Conservation (phyloP, 257 asterid genomes). For the Echium plantagineum region DNA sequence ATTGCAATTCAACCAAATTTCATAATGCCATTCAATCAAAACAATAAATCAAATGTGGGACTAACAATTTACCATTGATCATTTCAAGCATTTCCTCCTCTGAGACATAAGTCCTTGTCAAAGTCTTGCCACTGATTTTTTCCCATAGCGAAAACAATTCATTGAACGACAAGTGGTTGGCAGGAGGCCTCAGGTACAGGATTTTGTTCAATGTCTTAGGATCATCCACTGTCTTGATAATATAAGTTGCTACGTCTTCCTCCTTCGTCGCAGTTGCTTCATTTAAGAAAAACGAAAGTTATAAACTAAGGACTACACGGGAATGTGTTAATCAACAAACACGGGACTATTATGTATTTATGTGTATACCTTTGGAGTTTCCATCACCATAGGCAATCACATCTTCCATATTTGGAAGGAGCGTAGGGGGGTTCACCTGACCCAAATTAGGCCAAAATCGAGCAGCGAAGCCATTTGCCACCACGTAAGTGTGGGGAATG, state of each 20-base stretch:
- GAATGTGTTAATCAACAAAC: too few relatives aligned
- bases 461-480: conserved; percentile 8
- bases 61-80: conserved; percentile 10
- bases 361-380: conserved; percentile 10
- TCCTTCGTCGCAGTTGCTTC: background rate
- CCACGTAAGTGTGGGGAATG: conserved; percentile 11
- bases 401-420: conserved; percentile 15
- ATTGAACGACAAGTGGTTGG: conserved; percentile 14
- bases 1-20: background rate
- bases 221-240: conserved; percentile 12
- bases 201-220: conserved; percentile 23
- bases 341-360: too few relatives aligned
- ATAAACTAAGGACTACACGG: too few relatives aligned
- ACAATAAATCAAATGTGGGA: background rate
- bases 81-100: conserved; percentile 18
- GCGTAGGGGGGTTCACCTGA: background rate
- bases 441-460: conserved; percentile 1
- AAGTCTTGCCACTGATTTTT: conserved; percentile 13
- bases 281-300: background rate
- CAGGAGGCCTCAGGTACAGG: conserved; percentile 13
- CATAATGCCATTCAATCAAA: too few relatives aligned
- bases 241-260: background rate
- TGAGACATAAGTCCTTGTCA: conserved; percentile 10
- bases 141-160: conserved; percentile 20
- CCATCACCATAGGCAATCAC: conserved; percentile 20